phyloP scores from a whole-genome alignment of 176 grass and related monocot genomes.

The Ampelocalamus luodianensis region DNA sequence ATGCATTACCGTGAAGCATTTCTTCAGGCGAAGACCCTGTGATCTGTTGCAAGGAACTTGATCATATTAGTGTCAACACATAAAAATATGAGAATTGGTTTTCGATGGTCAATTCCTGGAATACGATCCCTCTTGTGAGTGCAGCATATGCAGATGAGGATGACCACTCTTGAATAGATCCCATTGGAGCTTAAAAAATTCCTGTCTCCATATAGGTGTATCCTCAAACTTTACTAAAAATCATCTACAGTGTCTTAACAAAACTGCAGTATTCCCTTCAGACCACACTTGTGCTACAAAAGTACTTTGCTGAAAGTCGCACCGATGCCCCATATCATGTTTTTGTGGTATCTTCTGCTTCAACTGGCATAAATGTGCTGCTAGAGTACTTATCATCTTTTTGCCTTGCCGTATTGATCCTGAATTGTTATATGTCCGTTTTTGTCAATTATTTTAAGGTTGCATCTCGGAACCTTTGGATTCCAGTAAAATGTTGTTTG shows the following conservation, averaged over 20 bases:
- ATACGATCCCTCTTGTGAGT: too few species aligned
- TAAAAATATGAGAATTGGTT: too few species aligned
- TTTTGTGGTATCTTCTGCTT: conserved; percentile 8
- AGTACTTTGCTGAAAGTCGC: conserved; percentile 8
- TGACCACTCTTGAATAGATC: too few species aligned
- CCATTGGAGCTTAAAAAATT: too few species aligned
- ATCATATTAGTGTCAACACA: too few species aligned
- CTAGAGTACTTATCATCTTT: conserved; percentile 26
- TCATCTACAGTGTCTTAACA: not conserved
- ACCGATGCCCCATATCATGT: not conserved
- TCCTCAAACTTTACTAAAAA: conserved; percentile 1
- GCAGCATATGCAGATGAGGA: too few species aligned
- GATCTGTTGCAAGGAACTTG: too few species aligned
- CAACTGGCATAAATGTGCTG: conserved; percentile 26
- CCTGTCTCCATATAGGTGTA: not conserved
- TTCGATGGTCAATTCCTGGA: too few species aligned
- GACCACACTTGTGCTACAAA: not conserved
- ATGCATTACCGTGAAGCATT: too few species aligned
- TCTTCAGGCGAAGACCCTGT: too few species aligned
- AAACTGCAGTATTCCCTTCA: not conserved
- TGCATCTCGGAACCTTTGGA: not conserved
- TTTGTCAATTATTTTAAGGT: conserved; percentile 13
- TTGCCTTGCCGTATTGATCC: conserved; percentile 12
- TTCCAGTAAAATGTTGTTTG: conserved; percentile 29
- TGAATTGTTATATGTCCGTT: not conserved